Evolutionary conservation across 2,329 filamentous ascomycete genomes (phyloP).

Genomic region (Lojkania enalia): DNA sequence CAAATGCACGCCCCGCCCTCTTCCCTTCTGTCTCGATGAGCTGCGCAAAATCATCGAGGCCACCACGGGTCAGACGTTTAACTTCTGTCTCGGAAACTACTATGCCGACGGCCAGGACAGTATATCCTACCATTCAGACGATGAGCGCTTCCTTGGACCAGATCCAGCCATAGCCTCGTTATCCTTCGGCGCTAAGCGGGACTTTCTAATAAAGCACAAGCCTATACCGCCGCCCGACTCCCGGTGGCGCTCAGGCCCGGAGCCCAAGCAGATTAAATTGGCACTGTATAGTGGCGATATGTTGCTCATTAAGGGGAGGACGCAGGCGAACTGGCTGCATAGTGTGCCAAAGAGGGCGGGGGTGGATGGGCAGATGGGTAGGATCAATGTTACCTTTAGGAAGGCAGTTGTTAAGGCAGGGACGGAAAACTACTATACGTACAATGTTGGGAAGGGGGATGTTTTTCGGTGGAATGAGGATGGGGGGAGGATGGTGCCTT

Average conservation of each 20-base stretch:
- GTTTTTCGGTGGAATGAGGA: slow-evolving; percentile 69
- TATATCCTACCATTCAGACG: slow-evolving; percentile 79
- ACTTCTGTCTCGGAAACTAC: slow-evolving; percentile 82
- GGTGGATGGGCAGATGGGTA: slow-evolving; percentile 62
- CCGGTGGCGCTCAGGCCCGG: too few relatives aligned
- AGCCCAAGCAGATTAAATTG: slow-evolving; percentile 54
- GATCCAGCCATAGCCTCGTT: slow-evolving; percentile 75
- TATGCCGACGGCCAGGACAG: slow-evolving; percentile 77
- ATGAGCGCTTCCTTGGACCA: slow-evolving; percentile 73
- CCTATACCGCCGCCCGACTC: slow-evolving; percentile 49
- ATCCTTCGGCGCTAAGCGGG: slow-evolving; percentile 70
- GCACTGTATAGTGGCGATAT: slow-evolving; percentile 71
- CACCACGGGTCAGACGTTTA: slow-evolving; percentile 69
- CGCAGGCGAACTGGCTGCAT: slow-evolving; percentile 75
- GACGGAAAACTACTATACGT: slow-evolving; percentile 82
- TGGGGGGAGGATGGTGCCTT: slow-evolving; percentile 55
- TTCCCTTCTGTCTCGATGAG: slow-evolving; percentile 69
- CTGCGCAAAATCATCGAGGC: slow-evolving; percentile 67
- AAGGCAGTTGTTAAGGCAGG: slow-evolving; percentile 70
- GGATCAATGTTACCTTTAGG: slow-evolving; percentile 77
- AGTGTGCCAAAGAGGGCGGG: slow-evolving; percentile 75
- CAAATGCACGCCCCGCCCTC: slow-evolving; percentile 66
- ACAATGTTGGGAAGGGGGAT: slow-evolving; percentile 73
- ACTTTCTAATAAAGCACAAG: slow-evolving; percentile 82
- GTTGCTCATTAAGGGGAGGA: slow-evolving; percentile 75